phyloP scores from a whole-genome alignment of 202 grass and related monocot species.

The Setaria viridis region DNA sequence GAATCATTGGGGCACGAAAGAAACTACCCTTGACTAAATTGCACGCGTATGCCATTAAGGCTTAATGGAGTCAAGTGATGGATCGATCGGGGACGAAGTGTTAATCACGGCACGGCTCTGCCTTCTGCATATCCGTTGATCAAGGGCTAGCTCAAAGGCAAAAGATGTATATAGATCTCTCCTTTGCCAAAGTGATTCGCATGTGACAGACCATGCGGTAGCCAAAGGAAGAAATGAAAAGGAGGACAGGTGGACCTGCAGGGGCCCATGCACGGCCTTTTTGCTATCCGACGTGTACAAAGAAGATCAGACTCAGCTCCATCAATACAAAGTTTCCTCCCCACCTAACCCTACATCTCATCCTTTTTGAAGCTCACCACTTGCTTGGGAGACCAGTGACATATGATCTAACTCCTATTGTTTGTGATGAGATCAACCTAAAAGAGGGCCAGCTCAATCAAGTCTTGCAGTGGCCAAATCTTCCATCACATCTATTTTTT shows the following conservation, averaged over 20 bases:
- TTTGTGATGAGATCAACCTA: neutral
- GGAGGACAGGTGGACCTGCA: neutral
- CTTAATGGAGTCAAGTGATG: neutral
- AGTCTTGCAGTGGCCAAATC: too few relatives aligned
- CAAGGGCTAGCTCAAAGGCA: neutral
- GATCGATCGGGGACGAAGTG: neutral
- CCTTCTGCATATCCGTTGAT: neutral
- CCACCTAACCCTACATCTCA: neutral
- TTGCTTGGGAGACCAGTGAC: neutral
- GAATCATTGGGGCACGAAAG: neutral
- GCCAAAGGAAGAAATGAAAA: neutral
- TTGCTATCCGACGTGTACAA: neutral
- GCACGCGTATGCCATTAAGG: neutral
- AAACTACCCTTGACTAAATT: conserved; percentile 4
- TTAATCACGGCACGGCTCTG: neutral
- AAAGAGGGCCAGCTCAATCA: too few relatives aligned
- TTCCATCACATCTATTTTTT: too few relatives aligned
- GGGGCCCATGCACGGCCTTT: neutral
- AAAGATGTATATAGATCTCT: neutral
- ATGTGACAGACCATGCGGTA: neutral
- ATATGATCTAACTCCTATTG: neutral
- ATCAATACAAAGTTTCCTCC: neutral
- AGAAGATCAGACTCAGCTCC: neutral
- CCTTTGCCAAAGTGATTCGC: neutral
- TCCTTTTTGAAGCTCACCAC: neutral